Percentiles rank a stretch among this genome's conserved stretches.
phyloP scores from a whole-genome alignment of 768 basidiomycete genomes.

The Boletus pseudo-olivaceus region DNA sequence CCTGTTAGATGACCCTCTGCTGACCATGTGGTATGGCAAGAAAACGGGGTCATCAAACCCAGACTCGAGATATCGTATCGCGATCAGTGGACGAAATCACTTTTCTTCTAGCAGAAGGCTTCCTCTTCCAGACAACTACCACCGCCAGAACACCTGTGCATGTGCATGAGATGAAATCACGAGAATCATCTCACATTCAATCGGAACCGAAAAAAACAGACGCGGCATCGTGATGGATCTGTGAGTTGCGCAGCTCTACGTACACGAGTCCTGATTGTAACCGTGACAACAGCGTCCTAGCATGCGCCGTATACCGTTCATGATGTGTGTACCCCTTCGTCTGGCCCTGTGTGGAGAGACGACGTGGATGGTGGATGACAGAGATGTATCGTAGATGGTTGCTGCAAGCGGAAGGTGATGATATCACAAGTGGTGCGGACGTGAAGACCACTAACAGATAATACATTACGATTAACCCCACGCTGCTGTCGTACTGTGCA shows the following conservation, averaged over 20 bases:
- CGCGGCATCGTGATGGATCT: neutral
- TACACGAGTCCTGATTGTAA: neutral
- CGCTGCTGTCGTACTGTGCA: slow-evolving; percentile 54
- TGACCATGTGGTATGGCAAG: neutral
- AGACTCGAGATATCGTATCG: neutral
- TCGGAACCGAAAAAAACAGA: neutral
- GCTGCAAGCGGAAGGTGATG: neutral
- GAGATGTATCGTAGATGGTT: too few relatives aligned
- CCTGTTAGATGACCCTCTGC: neutral
- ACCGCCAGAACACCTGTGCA: neutral
- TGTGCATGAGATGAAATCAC: neutral
- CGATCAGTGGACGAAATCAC: neutral
- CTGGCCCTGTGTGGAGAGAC: neutral
- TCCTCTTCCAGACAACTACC: neutral
- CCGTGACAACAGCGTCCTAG: neutral
- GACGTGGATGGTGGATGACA: neutral
- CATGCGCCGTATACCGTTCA: neutral
- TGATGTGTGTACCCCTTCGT: neutral
- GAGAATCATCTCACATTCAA: slow-evolving; percentile 3
- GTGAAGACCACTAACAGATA: neutral
- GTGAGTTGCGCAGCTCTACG: neutral
- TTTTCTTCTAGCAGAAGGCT: neutral
- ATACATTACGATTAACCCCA: slow-evolving; percentile 47
- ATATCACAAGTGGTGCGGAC: neutral
- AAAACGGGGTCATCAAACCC: neutral